Base-by-base conservation (phyloP, 2,329 filamentous ascomycete genomes). In the Didymella segeticola region DNA sequence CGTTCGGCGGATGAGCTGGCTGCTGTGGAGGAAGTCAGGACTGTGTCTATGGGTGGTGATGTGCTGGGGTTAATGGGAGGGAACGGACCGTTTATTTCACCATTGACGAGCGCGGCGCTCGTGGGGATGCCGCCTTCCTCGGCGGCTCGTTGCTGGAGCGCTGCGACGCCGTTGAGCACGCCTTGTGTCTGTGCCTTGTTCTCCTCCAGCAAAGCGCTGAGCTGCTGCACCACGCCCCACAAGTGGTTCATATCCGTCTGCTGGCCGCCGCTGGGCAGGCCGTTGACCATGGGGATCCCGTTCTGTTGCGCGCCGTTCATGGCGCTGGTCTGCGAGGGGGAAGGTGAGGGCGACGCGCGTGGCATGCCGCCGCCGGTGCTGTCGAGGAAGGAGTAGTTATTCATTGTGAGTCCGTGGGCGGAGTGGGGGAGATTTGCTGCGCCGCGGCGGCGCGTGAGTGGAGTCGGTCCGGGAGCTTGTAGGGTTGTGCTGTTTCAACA, bases 241-340 rank as follows among this genome's bases (percentile, higher is more conserved):
- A 77, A 65, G 53, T 76, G 69, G 52, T 77, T 77, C 74, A 77
- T 75, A 48, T 77, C 75, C 12, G 72, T 76, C 61, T 77, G 75
- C 45, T 76, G 75, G 37, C 75, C 75, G 6, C 73, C 72, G 23
- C 66, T 69, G 9, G 72, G 71, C 36, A 76, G 61, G 17, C 73
- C 73, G 48, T 76, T 76, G 33, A 75, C 71, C 63, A 75, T 67
- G 7, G 72, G 73, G 30, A 75, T 68, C 54, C 69, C 66, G 55
- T 69, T 74, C 27, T 69, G 67, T 41, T 63, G 63, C 33, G 62
- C 53, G 43, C 68, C 67, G 56, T 73, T 73, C 22, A 62, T 26
- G 7, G 63, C 63, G n/a, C n/a, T n/a, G 34, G 58, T 47, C 31
- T 61, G 49, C 15, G 64, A 66, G 34, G 67, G 62, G 10, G 64